Base-by-base conservation (phyloP, 2,329 filamentous ascomycete species). In the Fusarium irregulare region DNA sequence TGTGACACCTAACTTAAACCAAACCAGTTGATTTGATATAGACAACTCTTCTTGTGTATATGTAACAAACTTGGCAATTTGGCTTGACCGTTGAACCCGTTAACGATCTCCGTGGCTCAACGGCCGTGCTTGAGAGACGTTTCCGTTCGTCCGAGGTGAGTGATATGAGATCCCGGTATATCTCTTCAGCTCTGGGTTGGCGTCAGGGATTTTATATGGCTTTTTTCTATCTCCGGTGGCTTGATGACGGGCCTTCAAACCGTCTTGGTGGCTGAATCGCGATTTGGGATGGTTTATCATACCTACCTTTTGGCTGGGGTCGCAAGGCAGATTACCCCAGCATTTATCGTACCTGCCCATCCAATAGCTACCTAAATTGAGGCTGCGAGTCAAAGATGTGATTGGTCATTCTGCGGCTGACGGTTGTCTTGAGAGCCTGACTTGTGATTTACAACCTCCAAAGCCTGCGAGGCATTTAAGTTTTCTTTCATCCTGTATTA, bases 71-170 rank as follows among this genome's bases (percentile, higher is more conserved):
- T 12, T n/a, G 34, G 18, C 1, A n/a, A 12, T 12, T n/a, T 37
- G 3, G 18, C 32, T 28, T 18, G 4, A 28, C 34, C 23, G 34
- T 53, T 28, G 34, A 53, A 42, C 9, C 34, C 13, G 34, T 50
- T n/a, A 10, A 53, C 8, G 8, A 21, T 12, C 3, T 13, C 30
- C 2, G 18, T 40, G n/a, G 32, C 30, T 53, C 25, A 25, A 53
- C 21, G 18, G n/a, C 34, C 23, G 49, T 41, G 49, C 49, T 30
- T 45, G 32, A 32, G 44, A 41, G 20, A 30, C 54, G 44, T 45
- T 50, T 32, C 58, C 54, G 54, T 40, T 70, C 46, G 67, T 41
- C 67, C 63, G 54, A 49, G 45, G 45, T n/a, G 42, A 50, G 48
- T 20, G 32, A 55, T 48, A 21, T 16, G 8, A 34, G 42, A 41